Evolutionary conservation across 306 rosid genomes (phyloP).

Genomic region (Cicer bijugum): DNA sequence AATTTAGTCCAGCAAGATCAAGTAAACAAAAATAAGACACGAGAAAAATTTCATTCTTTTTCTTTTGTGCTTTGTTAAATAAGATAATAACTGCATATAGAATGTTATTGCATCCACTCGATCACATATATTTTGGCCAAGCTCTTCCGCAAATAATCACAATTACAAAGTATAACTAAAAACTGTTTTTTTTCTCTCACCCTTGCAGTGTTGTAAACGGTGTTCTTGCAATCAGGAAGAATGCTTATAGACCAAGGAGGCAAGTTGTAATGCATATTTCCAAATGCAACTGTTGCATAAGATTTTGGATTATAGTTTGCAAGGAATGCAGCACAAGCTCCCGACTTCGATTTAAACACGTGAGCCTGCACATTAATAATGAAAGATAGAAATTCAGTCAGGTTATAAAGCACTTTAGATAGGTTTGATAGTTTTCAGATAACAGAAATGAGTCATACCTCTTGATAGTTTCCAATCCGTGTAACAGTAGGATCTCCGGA

Average conservation of each 20-base stretch:
- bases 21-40: neutral
- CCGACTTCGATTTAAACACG: constrained; percentile 81
- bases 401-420: constrained; percentile 33
- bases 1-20: constrained; percentile 8
- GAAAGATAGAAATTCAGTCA: constrained; percentile 33
- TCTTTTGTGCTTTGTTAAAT: neutral
- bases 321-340: constrained; percentile 96
- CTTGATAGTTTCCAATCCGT: constrained; percentile 76
- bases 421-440: constrained; percentile 29
- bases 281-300: constrained; percentile 75
- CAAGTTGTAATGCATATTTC: constrained; percentile 85
- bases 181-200: constrained; percentile 53
- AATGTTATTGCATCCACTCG: constrained; percentile 10
- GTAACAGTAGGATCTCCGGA: constrained; percentile 74
- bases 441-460: constrained; percentile 55
- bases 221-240: constrained; percentile 94
- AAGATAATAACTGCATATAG: neutral
- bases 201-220: constrained; percentile 97
- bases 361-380: constrained; percentile 65
- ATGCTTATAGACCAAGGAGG: constrained; percentile 99
- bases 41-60: neutral
- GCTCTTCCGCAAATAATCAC: constrained; percentile 8
- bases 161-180: neutral
- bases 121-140: constrained; percentile 1
- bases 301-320: constrained; percentile 79